These are phyloP conservation scores for Amaranthus palmeri DNA, from an alignment of 148 eudicot genomes.

Conservation along the genomic window DNA sequence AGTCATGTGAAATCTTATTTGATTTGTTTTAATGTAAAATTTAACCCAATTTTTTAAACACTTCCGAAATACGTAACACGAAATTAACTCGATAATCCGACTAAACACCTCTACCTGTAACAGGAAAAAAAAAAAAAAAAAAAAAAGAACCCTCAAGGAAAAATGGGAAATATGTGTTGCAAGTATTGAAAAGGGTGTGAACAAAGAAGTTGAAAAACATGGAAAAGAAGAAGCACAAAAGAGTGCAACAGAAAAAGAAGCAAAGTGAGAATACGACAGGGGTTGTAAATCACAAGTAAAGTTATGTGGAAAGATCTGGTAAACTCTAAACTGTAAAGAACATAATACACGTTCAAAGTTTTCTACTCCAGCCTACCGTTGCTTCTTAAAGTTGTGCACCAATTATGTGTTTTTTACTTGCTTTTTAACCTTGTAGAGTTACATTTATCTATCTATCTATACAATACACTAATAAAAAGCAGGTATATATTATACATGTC, in stretches of 20 bases:
- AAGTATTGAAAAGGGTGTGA: conserved; percentile 14
- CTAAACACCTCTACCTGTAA: too few relatives aligned
- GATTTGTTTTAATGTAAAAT: too few relatives aligned
- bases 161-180: neutral
- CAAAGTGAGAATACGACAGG: neutral
- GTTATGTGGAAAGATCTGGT: neutral
- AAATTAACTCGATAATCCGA: too few relatives aligned
- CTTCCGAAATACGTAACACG: too few relatives aligned
- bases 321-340: neutral
- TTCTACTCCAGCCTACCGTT: neutral
- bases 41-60: too few relatives aligned
- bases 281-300: conserved; percentile 17
- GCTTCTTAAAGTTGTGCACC: neutral
- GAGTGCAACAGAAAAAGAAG: neutral
- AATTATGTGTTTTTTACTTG: neutral
- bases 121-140: too few relatives aligned
- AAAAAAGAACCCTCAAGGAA: too few relatives aligned
- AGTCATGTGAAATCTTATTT: too few relatives aligned
- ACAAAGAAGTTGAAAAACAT: conserved; percentile 2
- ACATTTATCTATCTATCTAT: too few relatives aligned
- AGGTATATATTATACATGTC: too few relatives aligned
- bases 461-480: too few relatives aligned
- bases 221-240: neutral
- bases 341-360: neutral
- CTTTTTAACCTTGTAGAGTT: neutral